Evolutionary conservation across 257 asterid genomes (phyloP).

Genomic region (Salvia splendens): DNA sequence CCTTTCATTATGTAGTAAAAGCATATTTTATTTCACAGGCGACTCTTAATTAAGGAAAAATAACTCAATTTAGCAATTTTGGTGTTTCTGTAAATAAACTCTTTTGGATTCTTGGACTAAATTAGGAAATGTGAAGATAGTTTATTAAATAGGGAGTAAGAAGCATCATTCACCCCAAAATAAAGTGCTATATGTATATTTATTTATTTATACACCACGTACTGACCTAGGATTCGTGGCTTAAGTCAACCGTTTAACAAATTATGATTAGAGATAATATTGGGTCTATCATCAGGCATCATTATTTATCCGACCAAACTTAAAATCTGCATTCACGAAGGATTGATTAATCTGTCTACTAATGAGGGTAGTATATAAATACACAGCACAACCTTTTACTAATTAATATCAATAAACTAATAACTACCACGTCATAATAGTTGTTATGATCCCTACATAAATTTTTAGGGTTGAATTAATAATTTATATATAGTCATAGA

Average conservation of each 20-base stretch:
- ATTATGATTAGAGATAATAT: conserved; percentile 4
- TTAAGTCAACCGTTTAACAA: background rate
- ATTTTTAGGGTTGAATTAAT: background rate
- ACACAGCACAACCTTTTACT: background rate
- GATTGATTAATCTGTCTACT: background rate
- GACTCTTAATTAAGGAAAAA: background rate
- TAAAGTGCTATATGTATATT: background rate
- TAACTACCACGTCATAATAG: too few relatives aligned
- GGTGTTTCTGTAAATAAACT: background rate
- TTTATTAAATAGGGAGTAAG: background rate
- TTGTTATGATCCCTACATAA: background rate
- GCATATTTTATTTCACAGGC: background rate
- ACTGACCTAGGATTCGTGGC: background rate
- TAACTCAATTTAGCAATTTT: background rate
- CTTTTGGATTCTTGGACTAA: background rate
- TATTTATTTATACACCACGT: background rate
- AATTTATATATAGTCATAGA: background rate
- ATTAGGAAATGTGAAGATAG: background rate
- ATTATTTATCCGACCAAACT: background rate
- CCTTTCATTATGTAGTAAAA: background rate
- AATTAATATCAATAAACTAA: background rate
- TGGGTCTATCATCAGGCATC: background rate
- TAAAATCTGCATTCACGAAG: background rate
- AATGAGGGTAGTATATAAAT: background rate
- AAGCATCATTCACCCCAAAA: background rate